These are phyloP conservation scores for Populus davidiana DNA, from an alignment of 345 rosid genomes.

Conservation along the genomic window DNA sequence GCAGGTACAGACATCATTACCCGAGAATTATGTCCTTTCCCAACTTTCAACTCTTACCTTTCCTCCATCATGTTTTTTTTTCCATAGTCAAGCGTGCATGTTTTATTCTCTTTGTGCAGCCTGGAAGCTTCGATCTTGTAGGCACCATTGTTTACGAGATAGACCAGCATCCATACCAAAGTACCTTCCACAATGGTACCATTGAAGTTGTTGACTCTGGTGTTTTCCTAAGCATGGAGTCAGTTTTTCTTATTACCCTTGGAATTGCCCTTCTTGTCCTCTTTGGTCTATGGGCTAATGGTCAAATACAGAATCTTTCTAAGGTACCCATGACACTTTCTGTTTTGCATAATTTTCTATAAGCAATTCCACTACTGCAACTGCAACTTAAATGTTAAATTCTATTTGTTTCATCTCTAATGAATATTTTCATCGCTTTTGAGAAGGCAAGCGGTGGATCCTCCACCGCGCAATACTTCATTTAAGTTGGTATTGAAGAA, in stretches of 20 bases:
- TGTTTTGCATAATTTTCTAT: background rate
- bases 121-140: constrained; percentile 89
- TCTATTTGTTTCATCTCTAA: background rate
- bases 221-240: constrained; percentile 71
- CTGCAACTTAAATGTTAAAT: background rate
- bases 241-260: constrained; percentile 79
- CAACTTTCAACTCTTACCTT: background rate
- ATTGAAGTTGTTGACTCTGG: constrained; percentile 89
- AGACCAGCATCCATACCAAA: constrained; percentile 73
- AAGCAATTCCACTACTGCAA: background rate
- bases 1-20: constrained; percentile 47
- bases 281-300: constrained; percentile 64
- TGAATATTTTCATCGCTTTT: background rate
- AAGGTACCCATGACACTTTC: constrained; percentile 46
- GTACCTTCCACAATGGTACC: constrained; percentile 75
- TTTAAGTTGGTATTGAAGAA: background rate
- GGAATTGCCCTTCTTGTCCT: constrained; percentile 59
- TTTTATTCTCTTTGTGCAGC: constrained; percentile 35
- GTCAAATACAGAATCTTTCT: constrained; percentile 60
- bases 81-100: background rate
- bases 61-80: background rate
- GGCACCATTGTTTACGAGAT: constrained; percentile 75
- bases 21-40: background rate
- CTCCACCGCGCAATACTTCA: background rate
- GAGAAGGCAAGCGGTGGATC: background rate